Evolutionary conservation across 2,329 filamentous ascomycete genomes (phyloP), one percentile per base, ranked within the genome.

Genomic region (Aspergillus luchuensis): DNA sequence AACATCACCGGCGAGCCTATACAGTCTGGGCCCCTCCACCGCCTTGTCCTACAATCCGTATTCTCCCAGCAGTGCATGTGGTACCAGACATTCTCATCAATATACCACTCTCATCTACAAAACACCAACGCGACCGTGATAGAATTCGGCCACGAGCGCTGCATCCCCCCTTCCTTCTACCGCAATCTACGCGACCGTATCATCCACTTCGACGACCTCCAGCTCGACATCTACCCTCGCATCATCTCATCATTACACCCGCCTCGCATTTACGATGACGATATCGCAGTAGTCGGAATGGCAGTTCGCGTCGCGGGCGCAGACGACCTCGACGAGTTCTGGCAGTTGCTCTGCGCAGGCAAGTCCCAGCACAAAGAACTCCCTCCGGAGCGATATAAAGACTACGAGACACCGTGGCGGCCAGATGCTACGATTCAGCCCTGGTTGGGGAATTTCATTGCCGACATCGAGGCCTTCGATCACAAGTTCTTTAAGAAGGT

Each of bases 211-310:
- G 56, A 57, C 2, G 64, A 66, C 38, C 33, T 66, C 1, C 43
- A 61, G 17, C 21, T 67, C 2, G 54, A 59, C 23, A 8, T 43
- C 5, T 19, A 19, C 3, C 59, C 56, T 0, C 59, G 62, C 3
- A 48, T 59, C 6, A 39, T 51, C 6, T 56, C 52, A 10, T 25
- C 59, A 8, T n/a, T 25, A 1, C 8, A 17, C 2, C 55, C 36
- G 1, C 56, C 62, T 7, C 41, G 21, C 4, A 36, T 41, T 3
- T 61, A 62, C 5, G 63, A 66, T 6, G 53, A 68, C 36, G 70
- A 68, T 28, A 72, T 77, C 11, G 75, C 75, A 1, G 64, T 77
- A 13, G 62, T 77, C 7, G 74, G 75, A 2, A 76, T 76, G 73
- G 65, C 73, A 2, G 69, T 71, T 25, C 62, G 71, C 1, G 69